Percentiles rank a stretch among this genome's conserved stretches.
phyloP scores from a whole-genome alignment of 768 basidiomycete species.

The Russula virescens region DNA sequence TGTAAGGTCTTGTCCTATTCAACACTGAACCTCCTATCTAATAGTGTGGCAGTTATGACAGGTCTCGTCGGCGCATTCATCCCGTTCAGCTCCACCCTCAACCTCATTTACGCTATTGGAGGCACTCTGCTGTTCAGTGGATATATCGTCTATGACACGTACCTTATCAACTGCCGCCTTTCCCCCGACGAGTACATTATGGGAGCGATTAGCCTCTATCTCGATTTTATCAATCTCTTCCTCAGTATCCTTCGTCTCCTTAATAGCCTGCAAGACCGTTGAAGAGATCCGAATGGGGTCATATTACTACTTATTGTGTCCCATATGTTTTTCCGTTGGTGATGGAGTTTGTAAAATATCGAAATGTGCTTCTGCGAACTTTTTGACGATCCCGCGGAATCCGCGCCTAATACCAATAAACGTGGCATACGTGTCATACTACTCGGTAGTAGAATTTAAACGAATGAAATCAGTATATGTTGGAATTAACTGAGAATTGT shows the following conservation, averaged over 20 bases:
- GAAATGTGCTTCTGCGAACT: not conserved
- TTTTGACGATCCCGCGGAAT: not conserved
- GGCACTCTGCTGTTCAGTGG: constrained; percentile 84
- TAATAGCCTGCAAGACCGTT: constrained; percentile 48
- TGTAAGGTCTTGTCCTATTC: constrained; percentile 37
- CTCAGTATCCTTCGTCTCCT: constrained; percentile 80
- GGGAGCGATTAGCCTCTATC: constrained; percentile 88
- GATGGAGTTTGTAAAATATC: constrained; percentile 6
- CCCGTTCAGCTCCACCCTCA: constrained; percentile 77
- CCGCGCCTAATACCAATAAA: too few species aligned
- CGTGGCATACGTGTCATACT: too few species aligned
- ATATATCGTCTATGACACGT: constrained; percentile 89
- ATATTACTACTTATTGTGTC: not conserved
- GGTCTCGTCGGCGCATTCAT: constrained; percentile 81
- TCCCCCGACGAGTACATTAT: constrained; percentile 93
- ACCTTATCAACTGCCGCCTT: constrained; percentile 78
- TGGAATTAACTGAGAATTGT: too few species aligned
- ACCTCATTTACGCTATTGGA: constrained; percentile 72
- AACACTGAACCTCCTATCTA: not conserved
- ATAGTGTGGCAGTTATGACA: constrained; percentile 53
- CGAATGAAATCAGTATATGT: not conserved
- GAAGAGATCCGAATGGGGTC: constrained; percentile 5
- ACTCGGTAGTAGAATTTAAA: too few species aligned
- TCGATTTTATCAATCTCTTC: constrained; percentile 92
- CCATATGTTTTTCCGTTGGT: not conserved